A percentile compares a stretch with the other conserved stretches of the same genome.
Conservation (phyloP, 2,329 filamentous ascomycete genomes). For the Cryphonectria naterciae region DNA sequence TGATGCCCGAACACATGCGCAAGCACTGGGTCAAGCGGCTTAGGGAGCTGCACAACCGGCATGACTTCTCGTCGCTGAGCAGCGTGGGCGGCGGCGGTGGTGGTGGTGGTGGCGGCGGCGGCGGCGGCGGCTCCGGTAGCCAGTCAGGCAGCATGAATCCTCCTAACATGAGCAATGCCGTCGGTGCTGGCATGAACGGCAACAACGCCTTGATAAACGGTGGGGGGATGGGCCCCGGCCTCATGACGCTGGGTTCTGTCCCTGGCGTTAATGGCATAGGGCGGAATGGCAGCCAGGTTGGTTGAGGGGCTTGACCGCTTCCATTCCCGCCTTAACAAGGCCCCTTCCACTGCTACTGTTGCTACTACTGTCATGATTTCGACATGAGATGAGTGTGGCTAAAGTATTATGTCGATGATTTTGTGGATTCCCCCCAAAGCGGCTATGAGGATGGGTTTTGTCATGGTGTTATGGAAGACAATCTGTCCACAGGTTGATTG, state of each 20-base stretch:
- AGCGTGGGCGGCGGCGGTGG: neutral
- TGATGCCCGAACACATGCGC: conserved; percentile 58
- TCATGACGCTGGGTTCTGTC: conserved; percentile 25
- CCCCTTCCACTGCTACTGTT: neutral
- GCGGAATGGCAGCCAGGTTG: conserved; percentile 26
- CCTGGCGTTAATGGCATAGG: conserved; percentile 20
- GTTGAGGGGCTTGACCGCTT: neutral
- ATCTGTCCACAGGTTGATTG: neutral
- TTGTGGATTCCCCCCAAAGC: neutral
- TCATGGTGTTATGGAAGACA: neutral
- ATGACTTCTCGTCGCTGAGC: conserved; percentile 8
- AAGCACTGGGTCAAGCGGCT: conserved; percentile 61
- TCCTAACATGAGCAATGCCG: neutral
- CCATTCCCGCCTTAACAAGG: neutral
- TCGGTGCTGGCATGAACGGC: conserved; percentile 5
- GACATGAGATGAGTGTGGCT: neutral
- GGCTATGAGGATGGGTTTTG: neutral
- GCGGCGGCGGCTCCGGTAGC: neutral
- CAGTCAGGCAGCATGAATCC: conserved; percentile 25
- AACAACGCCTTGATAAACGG: conserved; percentile 20
- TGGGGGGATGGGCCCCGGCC: conserved; percentile 5
- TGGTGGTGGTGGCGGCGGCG: neutral
- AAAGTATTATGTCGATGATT: neutral
- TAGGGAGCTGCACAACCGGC: conserved; percentile 49
- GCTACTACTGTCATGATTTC: neutral